Evolutionary conservation across 768 basidiomycete species (phyloP).

Genomic region (Coprinellus micaceus): DNA sequence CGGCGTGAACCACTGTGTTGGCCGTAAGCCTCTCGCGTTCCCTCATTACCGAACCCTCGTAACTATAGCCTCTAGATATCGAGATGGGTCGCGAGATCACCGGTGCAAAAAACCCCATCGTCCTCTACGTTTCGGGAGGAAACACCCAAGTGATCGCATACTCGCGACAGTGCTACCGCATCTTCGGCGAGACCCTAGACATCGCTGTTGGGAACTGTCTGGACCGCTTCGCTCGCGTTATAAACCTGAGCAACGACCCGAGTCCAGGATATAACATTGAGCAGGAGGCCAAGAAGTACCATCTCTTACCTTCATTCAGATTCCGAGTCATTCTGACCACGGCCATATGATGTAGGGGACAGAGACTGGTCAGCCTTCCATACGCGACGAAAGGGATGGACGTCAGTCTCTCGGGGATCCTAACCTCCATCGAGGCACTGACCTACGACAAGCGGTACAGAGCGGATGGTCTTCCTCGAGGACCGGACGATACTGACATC

Average conservation of each 20-base stretch:
- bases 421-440: conserved; percentile 84
- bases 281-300: conserved; percentile 85
- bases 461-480: conserved; percentile 34
- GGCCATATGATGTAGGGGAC: too few relatives aligned
- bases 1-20: conserved; percentile 98
- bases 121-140: conserved; percentile 96
- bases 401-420: conserved; percentile 89
- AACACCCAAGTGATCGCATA: conserved; percentile 99
- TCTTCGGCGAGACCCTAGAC: conserved; percentile 97
- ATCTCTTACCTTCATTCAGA: conserved; percentile 15
- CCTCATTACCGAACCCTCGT: not conserved
- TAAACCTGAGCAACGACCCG: conserved; percentile 93
- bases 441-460: conserved; percentile 83
- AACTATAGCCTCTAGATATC: conserved; percentile 60
- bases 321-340: too few relatives aligned
- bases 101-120: conserved; percentile 90
- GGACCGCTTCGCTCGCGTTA: conserved; percentile 93
- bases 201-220: conserved; percentile 99
- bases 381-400: conserved; percentile 99
- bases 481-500: conserved; percentile 53
- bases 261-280: conserved; percentile 97
- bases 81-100: conserved; percentile 98
- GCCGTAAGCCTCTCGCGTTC: conserved; percentile 60
- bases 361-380: conserved; percentile 75
- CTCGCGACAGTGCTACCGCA: conserved; percentile 93